Conservation (phyloP, 768 basidiomycete genomes). For the Naganishia friedmannii region DNA sequence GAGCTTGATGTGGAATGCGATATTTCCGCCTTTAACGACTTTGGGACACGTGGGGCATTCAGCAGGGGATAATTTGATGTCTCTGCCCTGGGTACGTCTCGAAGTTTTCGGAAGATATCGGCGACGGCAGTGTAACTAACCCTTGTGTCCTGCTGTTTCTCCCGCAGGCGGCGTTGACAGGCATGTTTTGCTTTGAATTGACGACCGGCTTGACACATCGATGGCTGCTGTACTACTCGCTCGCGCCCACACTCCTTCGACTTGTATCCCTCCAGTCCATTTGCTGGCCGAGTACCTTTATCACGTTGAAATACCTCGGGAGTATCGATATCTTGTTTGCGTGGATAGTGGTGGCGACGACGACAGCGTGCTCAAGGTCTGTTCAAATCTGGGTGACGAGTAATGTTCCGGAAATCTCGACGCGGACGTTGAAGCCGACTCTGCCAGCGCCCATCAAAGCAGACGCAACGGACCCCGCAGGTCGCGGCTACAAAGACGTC, state of each 20-base stretch:
- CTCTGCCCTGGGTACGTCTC: conserved; percentile 46
- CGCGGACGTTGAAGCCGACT: conserved; percentile 9
- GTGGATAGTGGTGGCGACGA: conserved; percentile 87
- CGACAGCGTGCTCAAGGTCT: conserved; percentile 63
- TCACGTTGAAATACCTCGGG: conserved; percentile 73
- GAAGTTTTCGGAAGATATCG: neutral
- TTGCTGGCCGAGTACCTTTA: conserved; percentile 90
- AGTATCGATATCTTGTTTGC: conserved; percentile 71
- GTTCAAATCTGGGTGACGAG: conserved; percentile 95
- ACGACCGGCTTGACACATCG: conserved; percentile 84
- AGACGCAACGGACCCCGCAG: neutral
- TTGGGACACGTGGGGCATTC: conserved; percentile 34
- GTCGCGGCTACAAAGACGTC: neutral
- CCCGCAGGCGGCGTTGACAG: conserved; percentile 73
- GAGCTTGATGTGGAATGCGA: conserved; percentile 17
- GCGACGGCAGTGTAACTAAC: neutral
- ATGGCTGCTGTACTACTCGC: conserved; percentile 87
- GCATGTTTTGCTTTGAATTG: conserved; percentile 79
- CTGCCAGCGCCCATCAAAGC: neutral
- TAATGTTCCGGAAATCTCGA: conserved; percentile 60
- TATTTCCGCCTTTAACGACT: conserved; percentile 35
- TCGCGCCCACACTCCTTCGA: conserved; percentile 81
- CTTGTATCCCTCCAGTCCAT: conserved; percentile 90
- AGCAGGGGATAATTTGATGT: conserved; percentile 39
- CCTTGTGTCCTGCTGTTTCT: neutral